Evolutionary conservation across 306 rosid species (phyloP), one percentile per base, ranked within the genome.

Genomic region (Vigna reflexopilosa): DNA sequence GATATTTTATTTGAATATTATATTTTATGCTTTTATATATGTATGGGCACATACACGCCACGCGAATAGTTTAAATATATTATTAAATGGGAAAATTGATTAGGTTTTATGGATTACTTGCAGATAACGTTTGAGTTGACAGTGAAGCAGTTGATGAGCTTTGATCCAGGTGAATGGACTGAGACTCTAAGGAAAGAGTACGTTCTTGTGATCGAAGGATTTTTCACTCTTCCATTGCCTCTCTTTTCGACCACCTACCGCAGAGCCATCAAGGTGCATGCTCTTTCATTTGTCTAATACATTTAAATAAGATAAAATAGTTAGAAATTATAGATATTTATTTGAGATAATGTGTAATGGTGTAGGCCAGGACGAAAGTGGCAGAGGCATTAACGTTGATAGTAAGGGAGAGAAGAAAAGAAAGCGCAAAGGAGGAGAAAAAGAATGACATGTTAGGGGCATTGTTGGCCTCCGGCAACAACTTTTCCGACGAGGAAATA

Each of bases 111-210:
- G 56, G 22, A 66, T 14, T 67, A 14, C 44, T 72, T 63, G 87
- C 88, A 95, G 99, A 95, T 95, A 77, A 95, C 99, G n/a, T 95
- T 95, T 85, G 99, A 95, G 81, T 83, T 95, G 83, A 93, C 98
- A 65, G 91, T 95, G 93, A 95, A 95, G 90, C 99, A 95, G 72
- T 75, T 95, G 19, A 93, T 95, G 97, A 93, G 99, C 88, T 91
- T 91, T 81, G 99, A 95, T 85, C 99, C 97, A 11, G 89, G 88
- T 2, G 90, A 95, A 69, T 93, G 98, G 99, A 93, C 90, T 4
- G 98, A 95, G 77, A 75, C 51, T 82, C 82, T 95, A 3, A 90
- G 93, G 78, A 95, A 95, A 66, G 91, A 95, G 82, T 95, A 95
- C 55, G 93, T 91, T 45, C 89, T 89, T n/a, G 91, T 95, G 5